Base-by-base conservation (phyloP, 2,329 filamentous ascomycete genomes). In the Colletotrichum cuscutae region DNA sequence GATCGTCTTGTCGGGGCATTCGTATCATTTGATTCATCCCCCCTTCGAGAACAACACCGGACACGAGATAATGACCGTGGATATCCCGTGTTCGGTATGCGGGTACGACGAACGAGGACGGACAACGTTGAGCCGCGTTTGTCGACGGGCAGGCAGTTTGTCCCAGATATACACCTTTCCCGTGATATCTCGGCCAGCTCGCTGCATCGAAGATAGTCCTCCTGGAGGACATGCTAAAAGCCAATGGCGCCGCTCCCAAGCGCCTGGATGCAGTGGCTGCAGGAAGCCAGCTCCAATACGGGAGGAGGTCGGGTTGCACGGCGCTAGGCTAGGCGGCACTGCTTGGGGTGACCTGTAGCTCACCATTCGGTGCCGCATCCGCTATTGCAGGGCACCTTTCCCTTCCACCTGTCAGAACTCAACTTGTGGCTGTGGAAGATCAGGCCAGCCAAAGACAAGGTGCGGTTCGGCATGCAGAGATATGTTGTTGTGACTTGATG, bases 281-380 rank as follows among this genome's bases (percentile, higher is more conserved):
- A 65, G 66, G 42, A 61, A 63, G 66, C 56, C 61, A 62, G 19
- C 52, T 73, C 61, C 66, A 71, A 65, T 71, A 61, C 35, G 61
- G 71, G 60, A 62, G 60, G 71, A 73, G 60, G 71, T 65, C 71
- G 57, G 71, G 71, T 70, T 61, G 67, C 60, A 73, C 71, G 60
- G 49, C 66, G 67, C 71, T 71, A 73, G 66, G 13, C 59, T 69
- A 26, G 65, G 67, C 67, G 66, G 66, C 56, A 71, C 35, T 57
- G 61, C 60, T 24, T 61, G 24, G 49, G 42, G n/a, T 52, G 28
- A 46, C 30, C 64, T 70, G 42, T 54, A 42, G 28, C 32, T 49
- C 52, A 22, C 30, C 24, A 28, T 69, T 59, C 57, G 67, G 56
- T 58, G 54, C 60, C 60, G 37, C 46, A 72, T 24, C 53, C 65